Evolutionary conservation across 257 asterid genomes (phyloP).

Genomic region (Craterostigma plantagineum): DNA sequence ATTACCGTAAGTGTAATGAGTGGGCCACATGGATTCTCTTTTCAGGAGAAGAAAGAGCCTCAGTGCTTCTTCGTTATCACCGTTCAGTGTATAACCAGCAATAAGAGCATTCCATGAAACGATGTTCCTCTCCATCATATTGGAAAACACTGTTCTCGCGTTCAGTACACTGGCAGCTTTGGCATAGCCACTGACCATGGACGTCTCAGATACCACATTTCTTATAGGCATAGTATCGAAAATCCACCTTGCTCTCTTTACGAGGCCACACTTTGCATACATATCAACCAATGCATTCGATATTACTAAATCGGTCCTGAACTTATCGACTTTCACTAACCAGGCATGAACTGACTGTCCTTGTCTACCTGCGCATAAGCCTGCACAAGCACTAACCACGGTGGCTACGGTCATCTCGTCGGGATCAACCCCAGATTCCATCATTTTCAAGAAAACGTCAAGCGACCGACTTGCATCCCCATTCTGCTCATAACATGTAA

Average conservation of each 20-base stretch:
- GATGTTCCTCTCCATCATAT: slow-evolving; percentile 45
- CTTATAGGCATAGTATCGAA: slow-evolving; percentile 38
- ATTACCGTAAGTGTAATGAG: slow-evolving; percentile 46
- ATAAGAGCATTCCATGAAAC: slow-evolving; percentile 75
- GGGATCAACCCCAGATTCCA: slow-evolving; percentile 22
- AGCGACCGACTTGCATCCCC: slow-evolving; percentile 31
- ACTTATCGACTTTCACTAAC: slow-evolving; percentile 20
- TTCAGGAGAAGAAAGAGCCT: slow-evolving; percentile 40
- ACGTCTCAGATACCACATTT: slow-evolving; percentile 42
- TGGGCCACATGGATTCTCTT: slow-evolving; percentile 32
- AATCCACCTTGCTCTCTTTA: slow-evolving; percentile 40
- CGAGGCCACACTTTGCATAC: slow-evolving; percentile 37
- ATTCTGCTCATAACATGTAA: slow-evolving; percentile 44
- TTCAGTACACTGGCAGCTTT: slow-evolving; percentile 23
- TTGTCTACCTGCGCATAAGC: slow-evolving; percentile 25
- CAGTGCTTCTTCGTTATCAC: slow-evolving; percentile 45
- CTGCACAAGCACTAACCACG: slow-evolving; percentile 44
- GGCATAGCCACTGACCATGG: slow-evolving; percentile 47
- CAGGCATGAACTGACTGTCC: slow-evolving; percentile 34
- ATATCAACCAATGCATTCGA: slow-evolving; percentile 41
- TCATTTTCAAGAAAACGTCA: slow-evolving; percentile 26
- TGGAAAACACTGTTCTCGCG: slow-evolving; percentile 41
- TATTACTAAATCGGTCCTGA: slow-evolving; percentile 25
- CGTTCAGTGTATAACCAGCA: slow-evolving; percentile 48
- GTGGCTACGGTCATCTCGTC: slow-evolving; percentile 53